phyloP scores from a whole-genome alignment of 2,329 filamentous ascomycete species.

The Trichoderma pleuroti region DNA sequence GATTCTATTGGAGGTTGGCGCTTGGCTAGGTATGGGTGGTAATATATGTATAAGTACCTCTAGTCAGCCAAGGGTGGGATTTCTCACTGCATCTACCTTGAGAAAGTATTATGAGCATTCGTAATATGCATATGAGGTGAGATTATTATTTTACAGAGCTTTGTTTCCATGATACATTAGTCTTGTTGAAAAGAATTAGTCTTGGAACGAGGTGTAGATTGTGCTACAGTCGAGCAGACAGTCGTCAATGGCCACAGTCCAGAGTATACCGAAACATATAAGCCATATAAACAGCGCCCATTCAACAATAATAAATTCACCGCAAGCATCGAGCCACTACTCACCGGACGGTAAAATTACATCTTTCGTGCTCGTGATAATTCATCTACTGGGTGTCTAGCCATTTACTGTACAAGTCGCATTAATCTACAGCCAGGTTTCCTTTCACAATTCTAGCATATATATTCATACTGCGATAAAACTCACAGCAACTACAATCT shows the following conservation, averaged over 20 bases:
- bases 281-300: neutral
- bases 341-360: neutral
- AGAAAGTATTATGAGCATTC: neutral
- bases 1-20: constrained; percentile 14
- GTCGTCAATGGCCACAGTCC: neutral
- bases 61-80: neutral
- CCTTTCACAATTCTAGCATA: neutral
- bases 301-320: neutral
- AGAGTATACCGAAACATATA: neutral
- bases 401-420: neutral
- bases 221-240: neutral
- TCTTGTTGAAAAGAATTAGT: neutral
- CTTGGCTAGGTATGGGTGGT: neutral
- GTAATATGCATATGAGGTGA: neutral
- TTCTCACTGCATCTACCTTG: neutral
- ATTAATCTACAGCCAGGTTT: neutral
- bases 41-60: neutral
- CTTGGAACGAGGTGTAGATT: neutral
- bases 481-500: neutral
- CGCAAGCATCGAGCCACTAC: neutral
- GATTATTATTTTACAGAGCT: neutral
- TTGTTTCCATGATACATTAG: neutral
- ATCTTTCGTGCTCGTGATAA: neutral
- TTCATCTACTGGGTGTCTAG: neutral
- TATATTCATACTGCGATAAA: neutral